phyloP scores from a whole-genome alignment of 208 protist genomes.

The Crithidia sp. region DNA sequence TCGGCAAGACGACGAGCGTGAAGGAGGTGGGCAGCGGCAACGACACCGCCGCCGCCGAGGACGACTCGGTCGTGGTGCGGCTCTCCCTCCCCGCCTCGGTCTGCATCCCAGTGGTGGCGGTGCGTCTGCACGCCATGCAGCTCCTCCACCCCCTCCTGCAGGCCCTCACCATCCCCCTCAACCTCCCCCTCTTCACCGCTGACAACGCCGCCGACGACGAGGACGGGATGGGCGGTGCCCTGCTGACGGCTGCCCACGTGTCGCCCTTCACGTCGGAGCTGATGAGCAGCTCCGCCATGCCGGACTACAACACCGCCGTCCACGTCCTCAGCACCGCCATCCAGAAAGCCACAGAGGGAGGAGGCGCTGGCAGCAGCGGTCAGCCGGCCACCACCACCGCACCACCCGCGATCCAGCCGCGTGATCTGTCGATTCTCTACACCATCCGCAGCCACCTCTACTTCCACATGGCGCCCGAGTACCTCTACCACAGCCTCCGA shows the following conservation, averaged over 20 bases:
- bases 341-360: not conserved
- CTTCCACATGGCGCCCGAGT: slow-evolving; percentile 27
- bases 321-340: slow-evolving; percentile 24
- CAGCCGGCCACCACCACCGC: not conserved
- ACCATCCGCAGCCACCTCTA: slow-evolving; percentile 34
- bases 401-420: slow-evolving; percentile 7
- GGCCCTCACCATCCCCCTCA: slow-evolving; percentile 12
- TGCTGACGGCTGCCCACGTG: slow-evolving; percentile 8
- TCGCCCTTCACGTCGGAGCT: slow-evolving; percentile 10
- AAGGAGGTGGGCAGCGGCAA: not conserved
- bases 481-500: slow-evolving; percentile 27
- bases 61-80: slow-evolving; percentile 25
- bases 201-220: slow-evolving; percentile 8
- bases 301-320: slow-evolving; percentile 19
- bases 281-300: not conserved
- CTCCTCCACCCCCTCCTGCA: slow-evolving; percentile 35
- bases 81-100: slow-evolving; percentile 30
- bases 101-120: slow-evolving; percentile 27
- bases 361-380: no score
- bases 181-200: not conserved
- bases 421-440: slow-evolving; percentile 36
- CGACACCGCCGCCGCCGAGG: not conserved
- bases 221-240: slow-evolving; percentile 8
- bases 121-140: slow-evolving; percentile 28
- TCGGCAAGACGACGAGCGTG: slow-evolving; percentile 9